Conservation (phyloP, 352 stramenopile genomes). For the Globisporangium camurandrum region DNA sequence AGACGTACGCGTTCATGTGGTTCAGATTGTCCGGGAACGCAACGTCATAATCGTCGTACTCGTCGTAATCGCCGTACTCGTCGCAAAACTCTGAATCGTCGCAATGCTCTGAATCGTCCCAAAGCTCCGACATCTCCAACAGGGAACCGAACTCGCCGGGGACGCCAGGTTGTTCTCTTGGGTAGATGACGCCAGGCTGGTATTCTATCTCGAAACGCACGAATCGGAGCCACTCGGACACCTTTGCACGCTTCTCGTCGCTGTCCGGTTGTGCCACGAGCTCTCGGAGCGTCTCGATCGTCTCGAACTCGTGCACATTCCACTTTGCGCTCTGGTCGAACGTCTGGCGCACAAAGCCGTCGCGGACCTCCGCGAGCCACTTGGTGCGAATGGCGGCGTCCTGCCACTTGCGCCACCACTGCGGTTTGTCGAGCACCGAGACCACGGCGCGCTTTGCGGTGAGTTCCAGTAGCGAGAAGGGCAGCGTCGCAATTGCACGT, state of each 20-base stretch:
- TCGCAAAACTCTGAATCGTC: background rate
- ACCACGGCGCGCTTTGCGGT: background rate
- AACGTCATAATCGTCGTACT: background rate
- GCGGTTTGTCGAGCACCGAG: conserved; percentile 6
- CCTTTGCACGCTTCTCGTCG: too few relatives aligned
- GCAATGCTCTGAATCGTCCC: too few relatives aligned
- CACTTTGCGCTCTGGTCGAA: conserved; percentile 6
- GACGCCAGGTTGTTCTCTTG: background rate
- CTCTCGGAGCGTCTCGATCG: background rate
- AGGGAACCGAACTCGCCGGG: background rate
- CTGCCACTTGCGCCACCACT: conserved; percentile 10
- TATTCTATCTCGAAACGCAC: background rate
- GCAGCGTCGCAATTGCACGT: background rate
- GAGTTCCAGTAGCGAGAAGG: conserved; percentile 10
- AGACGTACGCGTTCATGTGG: background rate
- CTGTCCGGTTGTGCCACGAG: background rate
- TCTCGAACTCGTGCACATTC: background rate
- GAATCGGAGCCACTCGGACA: background rate
- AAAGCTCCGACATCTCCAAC: background rate
- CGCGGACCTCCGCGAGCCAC: conserved; percentile 5
- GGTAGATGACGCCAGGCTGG: background rate
- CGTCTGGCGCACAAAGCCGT: conserved; percentile 9
- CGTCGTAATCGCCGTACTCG: background rate
- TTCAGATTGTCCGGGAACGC: background rate
- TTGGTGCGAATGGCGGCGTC: conserved; percentile 6